Percentiles rank a stretch among this genome's conserved stretches.
Evolutionary conservation across 768 basidiomycete genomes (phyloP).

Genomic region (Amanita rubescens): DNA sequence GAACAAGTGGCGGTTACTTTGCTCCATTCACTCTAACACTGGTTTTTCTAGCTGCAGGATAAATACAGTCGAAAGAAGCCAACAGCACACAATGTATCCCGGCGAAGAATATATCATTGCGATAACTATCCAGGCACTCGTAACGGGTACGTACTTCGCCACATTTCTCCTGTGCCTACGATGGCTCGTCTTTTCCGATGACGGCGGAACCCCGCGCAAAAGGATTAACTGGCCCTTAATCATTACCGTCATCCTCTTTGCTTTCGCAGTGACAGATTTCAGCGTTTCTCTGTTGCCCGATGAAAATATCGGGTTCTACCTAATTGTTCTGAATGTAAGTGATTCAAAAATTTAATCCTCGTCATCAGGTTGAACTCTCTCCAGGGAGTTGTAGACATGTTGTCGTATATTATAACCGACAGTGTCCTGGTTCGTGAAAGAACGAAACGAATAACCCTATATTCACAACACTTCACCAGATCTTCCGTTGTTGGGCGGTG

Average conservation of each 20-base stretch:
- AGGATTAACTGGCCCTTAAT: not conserved
- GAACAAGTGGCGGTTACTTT: no score
- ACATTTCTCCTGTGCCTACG: no score
- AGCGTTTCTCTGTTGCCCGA: no score
- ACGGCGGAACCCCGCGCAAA: not conserved
- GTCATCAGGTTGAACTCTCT: not conserved
- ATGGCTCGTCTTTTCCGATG: no score
- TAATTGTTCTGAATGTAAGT: not conserved
- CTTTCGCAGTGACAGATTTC: not conserved
- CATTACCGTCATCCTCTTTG: not conserved
- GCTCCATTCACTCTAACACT: no score
- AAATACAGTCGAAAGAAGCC: no score
- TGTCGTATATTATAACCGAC: not conserved
- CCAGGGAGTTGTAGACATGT: not conserved
- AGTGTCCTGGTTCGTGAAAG: not conserved
- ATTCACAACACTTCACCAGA: not conserved
- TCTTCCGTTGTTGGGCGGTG: conserved; percentile 4
- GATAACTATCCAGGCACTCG: no score
- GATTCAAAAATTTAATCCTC: not conserved
- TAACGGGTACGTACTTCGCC: no score
- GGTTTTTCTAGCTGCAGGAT: no score
- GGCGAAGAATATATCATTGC: no score
- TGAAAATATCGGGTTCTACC: no score
- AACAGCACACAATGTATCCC: no score
- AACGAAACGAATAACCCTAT: not conserved